phyloP scores from a whole-genome alignment of 345 rosid species.

The Luvunga scandens region DNA sequence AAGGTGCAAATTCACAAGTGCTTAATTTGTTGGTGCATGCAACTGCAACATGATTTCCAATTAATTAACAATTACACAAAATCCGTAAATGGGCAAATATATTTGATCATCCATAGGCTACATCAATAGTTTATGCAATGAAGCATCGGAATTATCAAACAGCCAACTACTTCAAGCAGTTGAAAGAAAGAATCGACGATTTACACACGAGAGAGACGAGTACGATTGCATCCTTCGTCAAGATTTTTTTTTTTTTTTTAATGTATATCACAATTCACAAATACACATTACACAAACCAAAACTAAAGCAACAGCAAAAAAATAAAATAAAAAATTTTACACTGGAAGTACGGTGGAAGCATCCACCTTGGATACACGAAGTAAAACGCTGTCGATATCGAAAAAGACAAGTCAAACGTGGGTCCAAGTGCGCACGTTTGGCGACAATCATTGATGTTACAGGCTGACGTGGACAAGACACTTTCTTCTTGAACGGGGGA shows the following conservation, averaged over 20 bases:
- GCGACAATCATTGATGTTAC: not conserved
- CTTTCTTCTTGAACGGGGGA: not conserved
- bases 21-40: too few relatives aligned
- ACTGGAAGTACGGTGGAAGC: not conserved
- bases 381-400: conserved; percentile 10
- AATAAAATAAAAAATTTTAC: not conserved
- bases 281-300: too few relatives aligned
- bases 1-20: too few relatives aligned
- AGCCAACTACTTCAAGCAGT: too few relatives aligned
- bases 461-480: conserved; percentile 5
- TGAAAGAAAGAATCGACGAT: too few relatives aligned
- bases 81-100: not conserved
- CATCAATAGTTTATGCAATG: not conserved
- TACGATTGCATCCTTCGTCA: not conserved
- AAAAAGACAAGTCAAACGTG: conserved; percentile 9
- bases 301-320: not conserved
- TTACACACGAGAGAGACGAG: not conserved
- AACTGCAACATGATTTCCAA: too few relatives aligned
- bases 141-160: not conserved
- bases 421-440: conserved; percentile 3
- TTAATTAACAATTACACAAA: too few relatives aligned
- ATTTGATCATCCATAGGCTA: not conserved
- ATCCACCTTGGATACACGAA: conserved; percentile 31
- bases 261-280: too few relatives aligned
- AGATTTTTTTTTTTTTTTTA: too few relatives aligned